Evolutionary conservation across 1,139 yeast genomes (phyloP), one percentile per base, ranked within the genome.

Genomic region (Debaryomyces psychrophilus): DNA sequence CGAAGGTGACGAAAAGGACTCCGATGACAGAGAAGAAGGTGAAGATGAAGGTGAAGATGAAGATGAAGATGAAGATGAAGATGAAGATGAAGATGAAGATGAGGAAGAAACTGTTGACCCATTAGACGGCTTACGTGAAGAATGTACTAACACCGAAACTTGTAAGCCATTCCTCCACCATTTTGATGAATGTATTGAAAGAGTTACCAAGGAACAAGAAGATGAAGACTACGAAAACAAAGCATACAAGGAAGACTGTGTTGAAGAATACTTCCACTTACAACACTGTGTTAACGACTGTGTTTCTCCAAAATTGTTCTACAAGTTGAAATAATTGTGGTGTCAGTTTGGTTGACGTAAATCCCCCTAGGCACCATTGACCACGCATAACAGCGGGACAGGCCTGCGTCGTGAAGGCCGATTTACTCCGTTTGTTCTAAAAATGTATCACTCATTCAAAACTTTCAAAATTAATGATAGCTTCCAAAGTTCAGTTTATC

Each of bases 191-290:
- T 93, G 99, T 80, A 83, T 84, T 50, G 97, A 87, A 71, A 89
- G 98, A 77, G 98, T 93, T 57, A 83, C 92, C 57, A 82, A 85
- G 68, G 96, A 85, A 62, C 81, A 78, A 77, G 87, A 89, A 73
- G 92, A 89, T 62, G 86, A 82, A 57, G 95, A 76, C 55, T 90
- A 92, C 67, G 96, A 74, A 31, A 83, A 85, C 48, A 79, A 79
- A 63, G 84, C 77, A n/a, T 79, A 89, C 79, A 90, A 92, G 74
- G 98, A 92, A 76, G 96, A 92, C 73, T 93, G 99, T 78, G 86
- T 92, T 54, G 98, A 93, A 73, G 99, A 93, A 75, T 93, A 87
- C 75, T 92, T 92, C 92, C 98, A 93, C 74, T 80, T 90, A 68
- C 89, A 89, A 70, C 98, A 93, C 72, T 90, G 96, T 77, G 65